These are phyloP conservation scores for sunflower (Helianthus annuus) DNA, from an alignment of 129 eudicot genomes.

Conservation along the genomic window HanXRQr2.0-SUNRISE NC_035448.2:146651117-146651616, in stretches of 20 bases:
- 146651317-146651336: slow-evolving; percentile 45
- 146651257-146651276: background rate
- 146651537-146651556: slow-evolving; percentile 20
- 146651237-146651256: slow-evolving; percentile 22
- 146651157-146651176: slow-evolving; percentile 10
- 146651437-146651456: slow-evolving; percentile 71
- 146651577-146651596: slow-evolving; percentile 20
- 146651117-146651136: slow-evolving; percentile 49
- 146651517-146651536: slow-evolving; percentile 13
- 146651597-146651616: slow-evolving; percentile 1
- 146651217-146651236: slow-evolving; percentile 17
- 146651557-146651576: background rate
- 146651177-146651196: background rate
- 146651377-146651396: slow-evolving; percentile 57
- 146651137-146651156: slow-evolving; percentile 50
- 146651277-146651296: slow-evolving; percentile 18
- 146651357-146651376: slow-evolving; percentile 78
- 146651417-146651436: slow-evolving; percentile 61
- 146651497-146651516: slow-evolving; percentile 3
- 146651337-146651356: slow-evolving; percentile 79
- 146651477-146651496: slow-evolving; percentile 15
- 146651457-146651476: slow-evolving; percentile 48
- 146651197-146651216: background rate
- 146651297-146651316: slow-evolving; percentile 10
- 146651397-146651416: slow-evolving; percentile 80